A percentile compares a stretch with the other conserved stretches of the same genome.
These are phyloP conservation scores for Camillea tinctor DNA, from an alignment of 2,329 filamentous ascomycete genomes.

Conservation along the genomic window DNA sequence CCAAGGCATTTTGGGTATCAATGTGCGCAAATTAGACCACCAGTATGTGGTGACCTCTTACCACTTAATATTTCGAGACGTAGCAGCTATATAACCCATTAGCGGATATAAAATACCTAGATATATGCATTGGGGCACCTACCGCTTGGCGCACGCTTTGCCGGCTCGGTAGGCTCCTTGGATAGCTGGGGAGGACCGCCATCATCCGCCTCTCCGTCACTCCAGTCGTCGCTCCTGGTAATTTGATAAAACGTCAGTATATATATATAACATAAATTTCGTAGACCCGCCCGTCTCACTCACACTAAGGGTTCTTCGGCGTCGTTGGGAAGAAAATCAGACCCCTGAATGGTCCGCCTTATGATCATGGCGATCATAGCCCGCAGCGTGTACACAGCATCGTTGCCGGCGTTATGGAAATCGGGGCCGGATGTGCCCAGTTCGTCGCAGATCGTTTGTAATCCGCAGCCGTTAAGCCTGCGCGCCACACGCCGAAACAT, in stretches of 20 bases:
- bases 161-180: slow-evolving; percentile 3
- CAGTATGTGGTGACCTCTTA: not conserved
- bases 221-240: slow-evolving; percentile 29
- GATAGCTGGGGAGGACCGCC: slow-evolving; percentile 25
- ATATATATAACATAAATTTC: not conserved
- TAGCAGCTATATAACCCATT: not conserved
- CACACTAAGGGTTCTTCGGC: slow-evolving; percentile 2
- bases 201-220: slow-evolving; percentile 32
- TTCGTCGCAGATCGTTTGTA: slow-evolving; percentile 61
- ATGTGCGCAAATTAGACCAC: not conserved
- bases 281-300: slow-evolving; percentile 1
- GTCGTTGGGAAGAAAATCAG: slow-evolving; percentile 1
- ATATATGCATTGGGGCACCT: not conserved
- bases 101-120: not conserved
- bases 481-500: slow-evolving; percentile 66
- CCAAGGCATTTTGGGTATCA: not conserved
- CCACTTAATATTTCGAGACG: not conserved
- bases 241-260: slow-evolving; percentile 10
- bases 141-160: not conserved
- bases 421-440: slow-evolving; percentile 62
- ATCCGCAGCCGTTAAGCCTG: slow-evolving; percentile 50
- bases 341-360: slow-evolving; percentile 26
- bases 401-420: slow-evolving; percentile 87
- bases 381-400: slow-evolving; percentile 76
- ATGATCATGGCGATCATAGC: slow-evolving; percentile 66